These are phyloP conservation scores for Ceratocystis harringtonii DNA, from an alignment of 2,329 filamentous ascomycete species.

Conservation along the genomic window DNA sequence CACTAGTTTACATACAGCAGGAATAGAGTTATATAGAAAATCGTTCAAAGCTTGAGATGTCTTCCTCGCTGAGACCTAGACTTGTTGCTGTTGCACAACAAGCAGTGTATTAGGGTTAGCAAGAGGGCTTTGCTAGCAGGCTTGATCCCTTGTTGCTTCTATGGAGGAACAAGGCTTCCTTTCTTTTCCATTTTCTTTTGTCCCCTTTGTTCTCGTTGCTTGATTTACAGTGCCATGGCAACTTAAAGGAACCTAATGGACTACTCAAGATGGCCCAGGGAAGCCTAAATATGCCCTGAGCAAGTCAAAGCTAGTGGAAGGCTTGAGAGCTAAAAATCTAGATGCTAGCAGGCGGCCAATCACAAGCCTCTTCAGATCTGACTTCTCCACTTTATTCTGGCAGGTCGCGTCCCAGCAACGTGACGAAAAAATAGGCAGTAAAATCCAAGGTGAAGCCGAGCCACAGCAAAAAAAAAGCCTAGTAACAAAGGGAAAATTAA, in stretches of 20 bases:
- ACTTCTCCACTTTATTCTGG: background rate
- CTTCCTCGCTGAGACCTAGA: background rate
- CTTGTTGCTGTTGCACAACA: background rate
- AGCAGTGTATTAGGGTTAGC: background rate
- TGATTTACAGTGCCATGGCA: background rate
- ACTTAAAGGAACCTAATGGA: background rate
- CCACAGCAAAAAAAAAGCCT: background rate
- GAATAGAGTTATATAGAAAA: no score
- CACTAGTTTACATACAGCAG: no score
- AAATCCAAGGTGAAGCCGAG: background rate
- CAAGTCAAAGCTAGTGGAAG: background rate
- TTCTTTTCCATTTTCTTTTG: background rate
- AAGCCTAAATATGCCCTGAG: background rate
- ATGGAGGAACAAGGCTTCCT: background rate
- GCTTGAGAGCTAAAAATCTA: background rate
- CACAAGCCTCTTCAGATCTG: background rate
- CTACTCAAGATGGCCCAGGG: no score
- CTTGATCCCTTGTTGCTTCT: no score
- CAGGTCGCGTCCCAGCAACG: conserved; percentile 9
- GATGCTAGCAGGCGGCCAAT: background rate
- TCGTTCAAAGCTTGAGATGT: no score
- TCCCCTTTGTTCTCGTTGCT: background rate
- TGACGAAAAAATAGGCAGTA: conserved; percentile 9
- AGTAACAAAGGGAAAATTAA: background rate
- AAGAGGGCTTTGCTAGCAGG: background rate